These are phyloP conservation scores for Tolypocladium tundrense DNA, from an alignment of 2,329 filamentous ascomycete genomes.

Conservation along the genomic window DNA sequence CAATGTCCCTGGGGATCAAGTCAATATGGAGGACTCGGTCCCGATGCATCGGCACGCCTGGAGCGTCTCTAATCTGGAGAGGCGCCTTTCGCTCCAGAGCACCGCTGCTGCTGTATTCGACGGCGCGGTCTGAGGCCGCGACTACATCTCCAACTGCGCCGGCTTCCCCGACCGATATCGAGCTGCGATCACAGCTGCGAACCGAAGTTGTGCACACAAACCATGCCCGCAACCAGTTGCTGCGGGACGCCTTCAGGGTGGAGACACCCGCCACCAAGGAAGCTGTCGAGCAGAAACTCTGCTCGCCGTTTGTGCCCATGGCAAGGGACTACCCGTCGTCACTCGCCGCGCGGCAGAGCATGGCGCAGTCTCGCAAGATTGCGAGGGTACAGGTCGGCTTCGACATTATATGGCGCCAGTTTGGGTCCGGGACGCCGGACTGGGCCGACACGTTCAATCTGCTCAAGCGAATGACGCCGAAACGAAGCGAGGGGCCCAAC, in stretches of 20 bases:
- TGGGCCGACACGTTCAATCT: constrained; percentile 29
- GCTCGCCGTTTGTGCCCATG: constrained; percentile 16
- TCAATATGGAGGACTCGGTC: constrained; percentile 30
- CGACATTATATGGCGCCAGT: constrained; percentile 20
- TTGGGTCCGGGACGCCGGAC: constrained; percentile 18
- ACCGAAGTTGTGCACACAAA: constrained; percentile 3
- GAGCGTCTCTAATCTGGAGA: constrained; percentile 11
- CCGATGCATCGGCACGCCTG: constrained; percentile 18
- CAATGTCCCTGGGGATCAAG: constrained; percentile 36
- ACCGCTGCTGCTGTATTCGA: not conserved
- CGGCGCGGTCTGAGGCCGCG: not conserved
- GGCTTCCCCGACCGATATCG: constrained; percentile 3
- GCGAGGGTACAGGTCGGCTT: constrained; percentile 26
- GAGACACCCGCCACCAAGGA: constrained; percentile 9
- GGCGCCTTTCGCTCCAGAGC: constrained; percentile 7
- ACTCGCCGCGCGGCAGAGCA: constrained; percentile 12
- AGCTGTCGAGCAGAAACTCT: constrained; percentile 9
- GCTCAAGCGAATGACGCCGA: constrained; percentile 26
- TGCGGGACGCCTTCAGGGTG: constrained; percentile 18
- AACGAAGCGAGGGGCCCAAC: constrained; percentile 16
- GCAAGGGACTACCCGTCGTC: constrained; percentile 17
- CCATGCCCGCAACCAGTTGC: constrained; percentile 14
- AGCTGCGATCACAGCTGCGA: not conserved
- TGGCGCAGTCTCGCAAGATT: constrained; percentile 10
- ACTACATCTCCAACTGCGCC: not conserved